phyloP scores from a whole-genome alignment of 106 monocot species.

The Posidonia australis region DNA sequence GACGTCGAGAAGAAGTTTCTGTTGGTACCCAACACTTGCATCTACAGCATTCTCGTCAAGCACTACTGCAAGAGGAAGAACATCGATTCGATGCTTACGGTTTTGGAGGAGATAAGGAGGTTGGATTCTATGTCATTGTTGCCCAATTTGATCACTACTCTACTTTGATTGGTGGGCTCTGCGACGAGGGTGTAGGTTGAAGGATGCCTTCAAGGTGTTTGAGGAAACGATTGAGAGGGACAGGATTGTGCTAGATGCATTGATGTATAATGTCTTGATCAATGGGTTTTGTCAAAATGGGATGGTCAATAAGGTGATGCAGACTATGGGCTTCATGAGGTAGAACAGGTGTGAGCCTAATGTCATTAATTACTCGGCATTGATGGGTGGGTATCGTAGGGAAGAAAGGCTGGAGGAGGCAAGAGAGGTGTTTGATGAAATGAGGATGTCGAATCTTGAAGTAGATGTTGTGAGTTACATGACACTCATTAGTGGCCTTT shows the following conservation, averaged over 20 bases:
- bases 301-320: conserved; percentile 48
- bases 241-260: conserved; percentile 46
- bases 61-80: conserved; percentile 28
- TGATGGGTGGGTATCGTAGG: conserved; percentile 64
- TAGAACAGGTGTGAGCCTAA: conserved; percentile 69
- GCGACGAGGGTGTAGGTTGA: conserved; percentile 39
- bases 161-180: conserved; percentile 57
- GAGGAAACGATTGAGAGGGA: conserved; percentile 87
- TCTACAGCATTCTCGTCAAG: conserved; percentile 71
- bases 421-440: conserved; percentile 50
- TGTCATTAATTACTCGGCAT: conserved; percentile 54
- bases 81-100: conserved; percentile 28
- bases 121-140: not conserved
- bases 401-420: conserved; percentile 53
- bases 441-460: conserved; percentile 23
- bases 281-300: conserved; percentile 65
- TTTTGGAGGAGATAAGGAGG: conserved; percentile 40
- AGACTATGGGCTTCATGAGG: conserved; percentile 61
- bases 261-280: conserved; percentile 69
- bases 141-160: conserved; percentile 84
- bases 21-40: conserved; percentile 43
- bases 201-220: conserved; percentile 74
- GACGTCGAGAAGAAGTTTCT: conserved; percentile 11
- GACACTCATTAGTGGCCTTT: conserved; percentile 46
- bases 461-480: conserved; percentile 65